Evolutionary conservation across 208 protist genomes (phyloP), one percentile per base, ranked within the genome.

Genomic region (Trypanosoma rangeli): DNA sequence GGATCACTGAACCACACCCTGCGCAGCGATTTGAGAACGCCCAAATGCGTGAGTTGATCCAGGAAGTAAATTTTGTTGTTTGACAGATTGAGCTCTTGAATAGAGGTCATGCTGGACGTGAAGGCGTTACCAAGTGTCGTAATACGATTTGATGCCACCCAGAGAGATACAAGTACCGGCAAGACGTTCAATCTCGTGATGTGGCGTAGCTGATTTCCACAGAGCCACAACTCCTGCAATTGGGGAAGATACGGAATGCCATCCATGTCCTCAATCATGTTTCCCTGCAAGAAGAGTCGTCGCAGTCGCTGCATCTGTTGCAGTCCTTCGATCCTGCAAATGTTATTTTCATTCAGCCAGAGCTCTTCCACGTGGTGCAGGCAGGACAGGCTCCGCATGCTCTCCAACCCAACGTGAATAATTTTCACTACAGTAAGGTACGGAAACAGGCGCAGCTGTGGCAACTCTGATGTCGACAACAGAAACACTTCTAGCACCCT

Each of bases 21-120:
- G 39, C 79, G 76, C 39, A 98, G 59, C 18, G 78, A 78, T 24
- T 79, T 78, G 16, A 98, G 88, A 33, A 73, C 67, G 5, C 61
- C 64, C 1, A 98, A 79, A 52, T 88, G 78, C n/a, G 73, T 83
- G 12, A 98, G 65, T 48, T 98, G 85, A 1, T 78, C 81, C 80
- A 98, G 93, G 49, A 79, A 86, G 52, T 81, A 87, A 33, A 98
- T 77, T 48, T 79, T 69, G 65, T 95, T 97, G 18, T 82, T 90
- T 33, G 90, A 76, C 33, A 98, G 72, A 80, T 98, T 98, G 4
- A 98, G 63, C 46, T 98, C 92, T 63, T 86, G 71, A 33, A 98
- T 81, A 37, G 73, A 65, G 15, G 72, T 69, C 65, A 86, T 77
- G 35, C 76, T 65, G 26, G 74, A 56, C 0, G 53, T 68, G 77